Evolutionary conservation across 768 basidiomycete genomes (phyloP).

Genomic region (Boletus vinaceobasis): DNA sequence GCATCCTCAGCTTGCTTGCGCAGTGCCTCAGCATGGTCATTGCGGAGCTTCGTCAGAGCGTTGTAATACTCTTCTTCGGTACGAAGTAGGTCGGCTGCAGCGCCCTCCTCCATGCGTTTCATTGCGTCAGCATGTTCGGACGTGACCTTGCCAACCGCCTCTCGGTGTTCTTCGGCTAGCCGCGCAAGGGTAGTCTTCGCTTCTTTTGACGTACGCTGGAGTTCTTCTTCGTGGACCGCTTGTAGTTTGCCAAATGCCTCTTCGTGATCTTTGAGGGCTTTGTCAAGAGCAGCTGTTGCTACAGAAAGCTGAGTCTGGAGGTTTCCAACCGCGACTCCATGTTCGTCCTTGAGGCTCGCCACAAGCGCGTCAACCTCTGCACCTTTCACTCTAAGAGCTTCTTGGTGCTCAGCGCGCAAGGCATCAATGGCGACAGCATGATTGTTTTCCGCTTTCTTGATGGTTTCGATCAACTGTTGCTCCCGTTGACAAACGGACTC

Average conservation of each 20-base stretch:
- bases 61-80: constrained; percentile 85
- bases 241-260: constrained; percentile 56
- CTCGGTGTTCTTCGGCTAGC: constrained; percentile 54
- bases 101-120: constrained; percentile 60
- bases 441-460: constrained; percentile 48
- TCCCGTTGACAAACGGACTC: constrained; percentile 59
- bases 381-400: constrained; percentile 39
- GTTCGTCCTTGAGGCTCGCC: constrained; percentile 47
- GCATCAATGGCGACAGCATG: constrained; percentile 48
- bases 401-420: constrained; percentile 45
- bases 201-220: constrained; percentile 53
- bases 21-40: constrained; percentile 64
- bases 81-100: constrained; percentile 53
- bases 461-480: constrained; percentile 45
- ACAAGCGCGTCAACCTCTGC: constrained; percentile 42
- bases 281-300: constrained; percentile 42
- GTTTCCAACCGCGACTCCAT: constrained; percentile 37
- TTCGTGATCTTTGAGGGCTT: constrained; percentile 56
- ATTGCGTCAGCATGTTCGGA: constrained; percentile 54
- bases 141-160: constrained; percentile 42
- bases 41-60: constrained; percentile 70
- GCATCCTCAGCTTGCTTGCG: constrained; percentile 59
- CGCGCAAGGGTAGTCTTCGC: constrained; percentile 47
- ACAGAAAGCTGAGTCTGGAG: constrained; percentile 45
- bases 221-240: constrained; percentile 49